Evolutionary conservation across 1,284 basidiomycete species (phyloP).

Genomic region (Pascua sp.): DNA sequence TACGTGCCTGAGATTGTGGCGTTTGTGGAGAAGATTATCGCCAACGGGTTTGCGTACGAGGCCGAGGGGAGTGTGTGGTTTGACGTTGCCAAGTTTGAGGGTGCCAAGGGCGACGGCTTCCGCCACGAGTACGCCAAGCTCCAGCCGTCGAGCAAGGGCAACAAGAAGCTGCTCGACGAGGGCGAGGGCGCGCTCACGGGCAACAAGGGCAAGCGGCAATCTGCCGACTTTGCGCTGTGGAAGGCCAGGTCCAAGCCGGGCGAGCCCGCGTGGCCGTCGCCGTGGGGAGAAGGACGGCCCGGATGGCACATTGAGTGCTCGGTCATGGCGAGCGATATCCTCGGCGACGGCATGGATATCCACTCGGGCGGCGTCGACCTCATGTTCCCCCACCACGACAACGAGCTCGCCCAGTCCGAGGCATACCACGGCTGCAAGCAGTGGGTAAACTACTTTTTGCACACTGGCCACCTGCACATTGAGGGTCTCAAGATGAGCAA

Average conservation of each 20-base stretch:
- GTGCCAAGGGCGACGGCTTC: conserved; percentile 54
- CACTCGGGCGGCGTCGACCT: conserved; percentile 97
- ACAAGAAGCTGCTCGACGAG: conserved; percentile 83
- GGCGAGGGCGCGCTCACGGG: conserved; percentile 82
- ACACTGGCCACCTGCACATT: conserved; percentile 97
- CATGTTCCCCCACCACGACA: conserved; percentile 98
- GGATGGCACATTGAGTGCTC: conserved; percentile 99
- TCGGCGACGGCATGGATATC: conserved; percentile 93
- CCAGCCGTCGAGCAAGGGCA: conserved; percentile 92
- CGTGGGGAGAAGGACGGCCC: conserved; percentile 94
- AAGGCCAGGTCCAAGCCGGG: conserved; percentile 89
- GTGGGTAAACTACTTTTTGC: conserved; percentile 99
- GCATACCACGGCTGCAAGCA: conserved; percentile 86
- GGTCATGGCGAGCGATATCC: conserved; percentile 92
- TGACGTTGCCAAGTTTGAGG: conserved; percentile 84
- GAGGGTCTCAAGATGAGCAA: conserved; percentile 99
- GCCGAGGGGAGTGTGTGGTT: conserved; percentile 91
- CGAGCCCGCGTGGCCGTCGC: conserved; percentile 95
- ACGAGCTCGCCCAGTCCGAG: conserved; percentile 97
- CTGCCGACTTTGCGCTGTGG: conserved; percentile 93
- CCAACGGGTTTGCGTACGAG: conserved; percentile 88
- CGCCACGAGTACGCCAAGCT: conserved; percentile 88
- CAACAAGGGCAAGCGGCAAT: conserved; percentile 58
- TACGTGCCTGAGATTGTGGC: conserved; percentile 92
- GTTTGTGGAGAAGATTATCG: conserved; percentile 81